Evolutionary conservation across 345 rosid species (phyloP), one percentile per base, ranked within the genome.

Genomic region (Populus alba): DNA sequence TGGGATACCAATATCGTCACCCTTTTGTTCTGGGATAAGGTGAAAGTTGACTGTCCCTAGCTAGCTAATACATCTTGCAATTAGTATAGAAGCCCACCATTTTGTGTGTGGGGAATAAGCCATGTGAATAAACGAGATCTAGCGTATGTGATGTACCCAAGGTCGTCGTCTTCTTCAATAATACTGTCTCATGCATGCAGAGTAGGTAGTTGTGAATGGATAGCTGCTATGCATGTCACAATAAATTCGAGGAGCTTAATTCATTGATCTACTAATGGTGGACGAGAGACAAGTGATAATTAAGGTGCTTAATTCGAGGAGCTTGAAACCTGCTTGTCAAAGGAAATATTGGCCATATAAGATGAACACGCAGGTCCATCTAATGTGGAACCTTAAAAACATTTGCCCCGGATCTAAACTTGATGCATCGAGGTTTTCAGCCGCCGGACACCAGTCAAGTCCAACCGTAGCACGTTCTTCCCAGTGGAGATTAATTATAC

Each of bases 101-200:
- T 8, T 76, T 37, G 63, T n/a, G 10, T 23, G 65, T 65, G 35
- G 62, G 72, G 79, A 45, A 53, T 11, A 66, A 27, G 59, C 25
- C 83, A 65, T 53, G 73, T 63, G 70, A 75, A 38, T 9, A 11
- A 68, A 69, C 13, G n/a, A 8, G 20, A 17, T 6, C 25, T 15
- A 25, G 11, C 18, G 74, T 38, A 41, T 49, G 7, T 8, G 55
- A 77, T 69, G 9, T 8, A 38, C 11, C 49, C 38, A 17, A 72
- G 67, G 75, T 68, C 75, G 29, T 70, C 75, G 6, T 81, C 80
- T 73, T 76, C 81, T 37, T 68, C 63, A 73, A 81, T 68, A 38
- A 12, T 5, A 37, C 2, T 69, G 67, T 70, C 71, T 55, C 37
- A 33, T 33, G 37, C 74, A 13, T 29, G 25, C n/a, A 6, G 1